Conservation (phyloP, 345 rosid species). For the Rhizophora apiculata region DNA sequence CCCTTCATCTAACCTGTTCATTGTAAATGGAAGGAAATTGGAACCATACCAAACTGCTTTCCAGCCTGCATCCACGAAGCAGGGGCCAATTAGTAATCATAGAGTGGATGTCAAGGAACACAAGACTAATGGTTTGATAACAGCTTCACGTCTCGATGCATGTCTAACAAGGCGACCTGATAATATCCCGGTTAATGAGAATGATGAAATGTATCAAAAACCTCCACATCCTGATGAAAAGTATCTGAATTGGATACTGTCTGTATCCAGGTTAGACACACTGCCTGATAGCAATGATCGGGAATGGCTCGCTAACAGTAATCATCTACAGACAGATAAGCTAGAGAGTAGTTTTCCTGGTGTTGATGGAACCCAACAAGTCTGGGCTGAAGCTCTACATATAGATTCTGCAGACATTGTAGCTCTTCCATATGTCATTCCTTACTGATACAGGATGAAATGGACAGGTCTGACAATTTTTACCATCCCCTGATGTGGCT, state of each 20-base stretch:
- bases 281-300: conserved; percentile 46
- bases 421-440: conserved; percentile 79
- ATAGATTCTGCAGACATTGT: conserved; percentile 56
- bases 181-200: conserved; percentile 34
- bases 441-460: conserved; percentile 37
- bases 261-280: conserved; percentile 57
- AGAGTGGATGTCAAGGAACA: conserved; percentile 2
- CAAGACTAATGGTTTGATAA: conserved; percentile 16
- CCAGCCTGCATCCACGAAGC: conserved; percentile 1
- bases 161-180: conserved; percentile 14
- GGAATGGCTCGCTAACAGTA: conserved; percentile 55
- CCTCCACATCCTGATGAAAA: conserved; percentile 73
- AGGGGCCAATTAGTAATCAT: conserved; percentile 8
- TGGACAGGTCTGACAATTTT: neutral
- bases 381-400: conserved; percentile 64
- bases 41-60: conserved; percentile 12
- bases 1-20: neutral
- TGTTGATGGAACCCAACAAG: conserved; percentile 34
- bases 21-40: conserved; percentile 23
- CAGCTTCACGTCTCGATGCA: neutral
- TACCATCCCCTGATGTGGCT: neutral
- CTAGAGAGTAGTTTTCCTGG: conserved; percentile 24
- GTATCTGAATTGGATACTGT: conserved; percentile 49
- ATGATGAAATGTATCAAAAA: conserved; percentile 35
- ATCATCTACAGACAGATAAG: conserved; percentile 28